phyloP scores from a whole-genome alignment of 2,329 filamentous ascomycete species.

The Salinomyces thailandicus region DNA sequence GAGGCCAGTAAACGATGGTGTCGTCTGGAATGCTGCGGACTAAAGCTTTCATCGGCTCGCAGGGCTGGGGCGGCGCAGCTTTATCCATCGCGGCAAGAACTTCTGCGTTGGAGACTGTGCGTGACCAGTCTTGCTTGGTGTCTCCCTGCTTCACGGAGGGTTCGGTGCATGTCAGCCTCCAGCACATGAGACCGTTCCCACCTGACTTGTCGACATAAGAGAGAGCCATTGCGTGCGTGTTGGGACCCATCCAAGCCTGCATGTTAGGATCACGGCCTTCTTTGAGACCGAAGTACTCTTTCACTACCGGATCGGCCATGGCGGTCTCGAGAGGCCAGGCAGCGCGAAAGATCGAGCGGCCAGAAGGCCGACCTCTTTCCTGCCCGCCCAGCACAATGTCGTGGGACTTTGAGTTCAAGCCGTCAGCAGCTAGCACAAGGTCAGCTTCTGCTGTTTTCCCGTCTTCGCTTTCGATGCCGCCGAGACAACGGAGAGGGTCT shows the following conservation, averaged over 20 bases:
- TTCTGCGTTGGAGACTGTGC: conserved; percentile 29
- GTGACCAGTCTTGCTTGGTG: conserved; percentile 36
- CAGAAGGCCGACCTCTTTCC: conserved; percentile 11
- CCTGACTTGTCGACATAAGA: conserved; percentile 40
- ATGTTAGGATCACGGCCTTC: conserved; percentile 9
- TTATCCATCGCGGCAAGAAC: conserved; percentile 14
- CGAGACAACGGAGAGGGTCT: conserved; percentile 4
- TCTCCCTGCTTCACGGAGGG: conserved; percentile 3
- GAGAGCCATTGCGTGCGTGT: conserved; percentile 22
- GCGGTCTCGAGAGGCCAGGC: conserved; percentile 13
- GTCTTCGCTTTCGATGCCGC: conserved; percentile 3
- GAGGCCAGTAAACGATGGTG: conserved; percentile 42
- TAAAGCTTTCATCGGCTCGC: conserved; percentile 35
- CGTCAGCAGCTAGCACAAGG: conserved; percentile 11
- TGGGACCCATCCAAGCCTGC: conserved; percentile 15
- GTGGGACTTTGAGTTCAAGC: conserved; percentile 4
- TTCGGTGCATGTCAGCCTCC: conserved; percentile 43
- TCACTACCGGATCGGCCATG: conserved; percentile 11
- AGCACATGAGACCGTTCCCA: conserved; percentile 31
- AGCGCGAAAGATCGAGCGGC: conserved; percentile 13
- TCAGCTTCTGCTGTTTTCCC: conserved; percentile 6
- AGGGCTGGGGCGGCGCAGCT: conserved; percentile 25
- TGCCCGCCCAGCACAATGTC: conserved; percentile 5
- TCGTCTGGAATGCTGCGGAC: conserved; percentile 30
- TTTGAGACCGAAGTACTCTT: conserved; percentile 11